phyloP scores from a whole-genome alignment of 2,329 filamentous ascomycete species.

The Rutstroemia sp. region DNA sequence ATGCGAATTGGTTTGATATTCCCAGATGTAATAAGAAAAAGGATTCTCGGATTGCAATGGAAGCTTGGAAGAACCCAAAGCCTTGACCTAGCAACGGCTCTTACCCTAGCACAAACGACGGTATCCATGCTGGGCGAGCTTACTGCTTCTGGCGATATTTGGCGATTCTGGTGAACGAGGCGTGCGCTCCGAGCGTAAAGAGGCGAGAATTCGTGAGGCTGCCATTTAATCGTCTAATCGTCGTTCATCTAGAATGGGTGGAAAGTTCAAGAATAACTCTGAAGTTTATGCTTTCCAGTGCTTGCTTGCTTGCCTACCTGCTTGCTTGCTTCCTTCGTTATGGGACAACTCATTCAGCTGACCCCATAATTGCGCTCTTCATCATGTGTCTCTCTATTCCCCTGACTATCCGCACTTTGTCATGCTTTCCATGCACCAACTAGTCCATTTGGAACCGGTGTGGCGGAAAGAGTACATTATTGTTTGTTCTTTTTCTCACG shows the following conservation, averaged over 20 bases:
- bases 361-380: background rate
- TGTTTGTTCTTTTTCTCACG: background rate
- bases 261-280: constrained; percentile 2
- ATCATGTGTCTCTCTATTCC: background rate
- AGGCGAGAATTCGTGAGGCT: constrained; percentile 4
- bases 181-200: constrained; percentile 1
- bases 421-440: constrained; percentile 4
- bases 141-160: constrained; percentile 5
- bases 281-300: background rate
- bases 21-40: background rate
- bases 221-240: background rate
- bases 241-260: background rate
- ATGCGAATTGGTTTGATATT: background rate
- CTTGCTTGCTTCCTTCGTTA: constrained; percentile 2
- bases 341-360: constrained; percentile 3
- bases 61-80: background rate
- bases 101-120: background rate
- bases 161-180: constrained; percentile 1
- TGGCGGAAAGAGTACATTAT: background rate
- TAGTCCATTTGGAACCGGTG: constrained; percentile 5
- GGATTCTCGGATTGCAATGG: background rate
- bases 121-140: background rate
- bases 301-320: background rate
- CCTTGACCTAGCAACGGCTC: constrained; percentile 8
- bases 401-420: background rate